Evolutionary conservation across 495 filamentous ascomycete genomes (phyloP).

Genomic region (Penicillium cosmopolitanum): DNA sequence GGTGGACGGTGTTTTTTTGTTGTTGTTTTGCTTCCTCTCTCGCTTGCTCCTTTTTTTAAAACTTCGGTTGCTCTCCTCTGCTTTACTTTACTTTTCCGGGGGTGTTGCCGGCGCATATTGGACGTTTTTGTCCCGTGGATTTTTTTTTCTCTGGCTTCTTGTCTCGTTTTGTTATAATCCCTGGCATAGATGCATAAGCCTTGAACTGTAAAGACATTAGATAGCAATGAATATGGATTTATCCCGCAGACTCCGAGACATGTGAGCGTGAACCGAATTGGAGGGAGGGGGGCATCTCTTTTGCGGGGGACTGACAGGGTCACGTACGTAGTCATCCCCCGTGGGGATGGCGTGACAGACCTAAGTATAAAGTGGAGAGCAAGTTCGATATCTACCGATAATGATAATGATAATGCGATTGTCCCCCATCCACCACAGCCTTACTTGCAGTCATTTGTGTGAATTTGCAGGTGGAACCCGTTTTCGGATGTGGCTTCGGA

Average conservation of each 20-base stretch:
- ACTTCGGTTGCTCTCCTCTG: neutral
- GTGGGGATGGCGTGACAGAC: conserved; percentile 13
- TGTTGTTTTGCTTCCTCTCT: neutral
- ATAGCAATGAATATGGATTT: conserved; percentile 5
- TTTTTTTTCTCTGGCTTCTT: neutral
- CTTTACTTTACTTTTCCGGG: neutral
- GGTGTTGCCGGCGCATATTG: neutral
- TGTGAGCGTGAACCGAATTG: neutral
- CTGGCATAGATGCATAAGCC: conserved; percentile 23
- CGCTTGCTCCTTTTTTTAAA: neutral
- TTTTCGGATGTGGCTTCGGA: conserved; percentile 7
- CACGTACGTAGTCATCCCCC: conserved; percentile 5
- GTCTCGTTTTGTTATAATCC: conserved; percentile 12
- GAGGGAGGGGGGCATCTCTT: too few relatives aligned
- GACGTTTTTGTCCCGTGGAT: neutral
- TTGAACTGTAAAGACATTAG: conserved; percentile 20
- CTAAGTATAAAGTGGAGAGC: neutral
- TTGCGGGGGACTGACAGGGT: neutral
- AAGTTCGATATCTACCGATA: neutral
- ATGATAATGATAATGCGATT: too few relatives aligned
- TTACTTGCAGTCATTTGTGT: neutral
- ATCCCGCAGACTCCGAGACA: neutral
- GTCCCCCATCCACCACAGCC: too few relatives aligned
- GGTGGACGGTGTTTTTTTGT: neutral
- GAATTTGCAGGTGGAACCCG: conserved; percentile 10